Evolutionary conservation across 1,284 basidiomycete species (phyloP), one percentile per base, ranked within the genome.

Genomic region (Cryptococcus sp.): DNA sequence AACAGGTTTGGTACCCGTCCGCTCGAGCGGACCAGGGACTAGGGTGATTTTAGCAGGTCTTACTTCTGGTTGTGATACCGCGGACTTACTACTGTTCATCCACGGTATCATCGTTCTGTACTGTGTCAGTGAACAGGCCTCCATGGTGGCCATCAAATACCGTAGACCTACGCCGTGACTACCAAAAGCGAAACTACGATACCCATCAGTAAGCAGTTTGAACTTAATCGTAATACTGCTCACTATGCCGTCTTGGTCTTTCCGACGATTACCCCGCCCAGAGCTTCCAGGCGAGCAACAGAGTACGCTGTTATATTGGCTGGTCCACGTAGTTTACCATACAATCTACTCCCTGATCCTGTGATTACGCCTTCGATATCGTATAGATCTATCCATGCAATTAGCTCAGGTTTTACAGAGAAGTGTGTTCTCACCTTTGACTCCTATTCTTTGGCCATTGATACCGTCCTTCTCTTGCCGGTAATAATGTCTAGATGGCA

Each of bases 221-320:
- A 31, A 10, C 8, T 46, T 10, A 1, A 13, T 10, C 11, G 30
- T 10, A 41, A 41, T 1, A 41, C 38, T 41, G 56, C 62, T 49
- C 42, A 83, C 66, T 82, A 80, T 1, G 81, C 81, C 7, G 80
- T 81, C 56, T 81, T 81, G 3, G 80, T 80, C 63, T 82, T 83
- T 15, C 82, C 82, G 4, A 83, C 75, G 52, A 82, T 70, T 4
- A 79, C 69, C 15, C 80, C 79, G 13, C 82, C 82, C 36, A 79
- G 73, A 42, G 75, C 71, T 37, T 82, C 63, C 3, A 83, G 76
- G 10, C 74, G 74, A 57, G 78, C 71, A n/a, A 83, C 65, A 0
- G 81, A 41, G 5, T 49, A 47, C 3, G 67, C 62, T 31, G 58
- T 67, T 11, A 32, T 44, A 10, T 59, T 49, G 13, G 56, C 59